phyloP scores from a whole-genome alignment of 495 filamentous ascomycete genomes.

The Xylaria palmicola region DNA sequence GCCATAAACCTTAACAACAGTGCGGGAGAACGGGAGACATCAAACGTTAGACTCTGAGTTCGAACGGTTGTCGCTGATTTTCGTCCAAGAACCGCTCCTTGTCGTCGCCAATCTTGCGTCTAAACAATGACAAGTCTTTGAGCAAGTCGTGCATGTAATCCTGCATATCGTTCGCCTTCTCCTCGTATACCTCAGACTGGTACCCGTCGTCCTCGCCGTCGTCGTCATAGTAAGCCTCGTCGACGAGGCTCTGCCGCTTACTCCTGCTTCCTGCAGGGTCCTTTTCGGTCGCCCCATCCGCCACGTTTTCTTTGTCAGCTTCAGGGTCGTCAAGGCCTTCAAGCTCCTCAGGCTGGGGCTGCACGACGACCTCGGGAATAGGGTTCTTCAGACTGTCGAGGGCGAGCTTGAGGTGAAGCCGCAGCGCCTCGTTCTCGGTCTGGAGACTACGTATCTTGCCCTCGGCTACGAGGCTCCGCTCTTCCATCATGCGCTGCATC shows the following conservation, averaged over 20 bases:
- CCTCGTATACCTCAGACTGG: constrained; percentile 50
- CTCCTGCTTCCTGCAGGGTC: constrained; percentile 30
- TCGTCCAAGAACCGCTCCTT: constrained; percentile 51
- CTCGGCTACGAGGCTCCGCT: constrained; percentile 80
- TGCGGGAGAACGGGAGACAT: no score
- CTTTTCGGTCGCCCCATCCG: constrained; percentile 14
- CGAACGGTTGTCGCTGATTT: constrained; percentile 28
- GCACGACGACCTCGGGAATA: constrained; percentile 57
- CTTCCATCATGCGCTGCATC: constrained; percentile 94
- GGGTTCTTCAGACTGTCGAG: constrained; percentile 87
- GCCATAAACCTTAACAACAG: background rate
- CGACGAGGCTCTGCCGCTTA: constrained; percentile 32
- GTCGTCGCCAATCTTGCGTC: constrained; percentile 80
- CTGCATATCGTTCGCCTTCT: constrained; percentile 58
- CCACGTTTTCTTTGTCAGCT: constrained; percentile 28
- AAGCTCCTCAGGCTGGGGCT: constrained; percentile 1
- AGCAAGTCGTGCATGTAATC: constrained; percentile 68
- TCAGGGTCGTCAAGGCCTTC: constrained; percentile 17
- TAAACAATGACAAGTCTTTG: constrained; percentile 76
- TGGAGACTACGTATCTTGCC: constrained; percentile 84
- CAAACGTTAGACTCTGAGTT: constrained; percentile 25
- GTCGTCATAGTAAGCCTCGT: constrained; percentile 42
- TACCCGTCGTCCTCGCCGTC: constrained; percentile 45
- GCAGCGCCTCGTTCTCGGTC: constrained; percentile 84
- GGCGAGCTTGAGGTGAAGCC: constrained; percentile 80